A percentile compares a stretch with the other conserved stretches of the same genome.
phyloP scores from a whole-genome alignment of 2,329 filamentous ascomycete species.

The Basipetospora chlamydospora region DNA sequence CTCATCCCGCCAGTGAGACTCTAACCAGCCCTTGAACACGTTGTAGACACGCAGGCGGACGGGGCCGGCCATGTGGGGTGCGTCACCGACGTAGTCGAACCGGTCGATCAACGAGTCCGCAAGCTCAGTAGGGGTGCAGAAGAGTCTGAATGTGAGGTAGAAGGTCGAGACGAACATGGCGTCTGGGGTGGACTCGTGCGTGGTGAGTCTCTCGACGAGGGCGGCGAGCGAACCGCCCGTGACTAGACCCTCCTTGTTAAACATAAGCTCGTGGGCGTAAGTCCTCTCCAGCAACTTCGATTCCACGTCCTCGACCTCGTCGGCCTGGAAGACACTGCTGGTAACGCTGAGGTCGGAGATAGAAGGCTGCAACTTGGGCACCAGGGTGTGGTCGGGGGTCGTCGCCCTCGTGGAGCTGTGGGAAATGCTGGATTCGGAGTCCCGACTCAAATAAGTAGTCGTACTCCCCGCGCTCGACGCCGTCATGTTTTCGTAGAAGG shows the following conservation, averaged over 20 bases:
- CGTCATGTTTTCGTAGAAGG: conserved; percentile 54
- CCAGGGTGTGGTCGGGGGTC: conserved; percentile 54
- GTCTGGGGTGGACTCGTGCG: conserved; percentile 84
- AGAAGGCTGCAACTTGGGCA: conserved; percentile 44
- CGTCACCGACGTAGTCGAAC: conserved; percentile 81
- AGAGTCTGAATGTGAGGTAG: conserved; percentile 89
- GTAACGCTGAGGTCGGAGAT: conserved; percentile 54
- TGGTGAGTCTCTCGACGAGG: conserved; percentile 85
- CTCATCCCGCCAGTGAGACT: conserved; percentile 83
- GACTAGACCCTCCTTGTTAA: conserved; percentile 91
- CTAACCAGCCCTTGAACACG: conserved; percentile 91
- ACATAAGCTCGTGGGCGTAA: conserved; percentile 78
- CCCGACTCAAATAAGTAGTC: conserved; percentile 64
- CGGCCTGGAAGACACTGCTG: conserved; percentile 46
- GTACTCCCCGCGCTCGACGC: conserved; percentile 65
- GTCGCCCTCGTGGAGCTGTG: conserved; percentile 77
- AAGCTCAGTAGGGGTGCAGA: conserved; percentile 67
- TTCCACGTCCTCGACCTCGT: conserved; percentile 69
- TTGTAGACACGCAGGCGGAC: conserved; percentile 90
- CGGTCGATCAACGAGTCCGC: conserved; percentile 75
- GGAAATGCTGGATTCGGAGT: conserved; percentile 71
- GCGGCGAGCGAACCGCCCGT: conserved; percentile 82
- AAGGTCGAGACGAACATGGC: conserved; percentile 86
- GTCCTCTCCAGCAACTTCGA: conserved; percentile 80
- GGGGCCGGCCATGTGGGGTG: conserved; percentile 56